These are phyloP conservation scores for Phytophthora fragariaefolia DNA, from an alignment of 352 stramenopile genomes.

Conservation along the genomic window DNA sequence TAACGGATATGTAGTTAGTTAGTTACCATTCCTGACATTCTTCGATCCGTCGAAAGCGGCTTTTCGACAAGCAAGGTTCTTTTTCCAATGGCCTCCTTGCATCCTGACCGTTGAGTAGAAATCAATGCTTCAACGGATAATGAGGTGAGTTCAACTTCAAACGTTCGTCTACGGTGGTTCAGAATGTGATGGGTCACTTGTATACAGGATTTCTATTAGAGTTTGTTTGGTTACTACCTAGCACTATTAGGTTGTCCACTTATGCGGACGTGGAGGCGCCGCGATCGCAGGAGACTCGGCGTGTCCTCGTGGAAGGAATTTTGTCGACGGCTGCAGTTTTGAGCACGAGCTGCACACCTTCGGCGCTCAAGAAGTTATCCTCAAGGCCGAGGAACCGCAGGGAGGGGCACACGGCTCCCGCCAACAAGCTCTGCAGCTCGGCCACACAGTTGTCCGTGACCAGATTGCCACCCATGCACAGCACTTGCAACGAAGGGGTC, in stretches of 20 bases:
- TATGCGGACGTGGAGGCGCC: constrained; percentile 8
- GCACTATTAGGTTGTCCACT: constrained; percentile 26
- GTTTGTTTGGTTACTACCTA: constrained; percentile 12
- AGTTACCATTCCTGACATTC: too few relatives aligned
- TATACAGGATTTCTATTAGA: constrained; percentile 31
- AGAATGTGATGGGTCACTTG: neutral
- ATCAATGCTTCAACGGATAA: constrained; percentile 10
- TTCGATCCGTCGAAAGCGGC: constrained; percentile 6
- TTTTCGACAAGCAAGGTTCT: neutral
- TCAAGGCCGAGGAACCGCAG: constrained; percentile 80
- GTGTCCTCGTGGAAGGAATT: constrained; percentile 54
- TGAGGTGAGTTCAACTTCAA: constrained; percentile 9
- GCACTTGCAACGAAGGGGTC: constrained; percentile 53
- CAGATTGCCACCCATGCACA: constrained; percentile 84
- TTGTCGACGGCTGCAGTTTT: constrained; percentile 49
- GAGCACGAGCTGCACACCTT: constrained; percentile 71
- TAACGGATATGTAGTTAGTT: too few relatives aligned
- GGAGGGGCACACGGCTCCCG: constrained; percentile 42
- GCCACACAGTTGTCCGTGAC: constrained; percentile 80
- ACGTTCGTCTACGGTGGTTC: constrained; percentile 24
- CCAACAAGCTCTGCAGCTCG: constrained; percentile 52
- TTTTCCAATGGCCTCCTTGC: neutral
- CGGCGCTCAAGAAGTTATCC: constrained; percentile 78
- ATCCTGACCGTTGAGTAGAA: constrained; percentile 4
- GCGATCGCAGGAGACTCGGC: constrained; percentile 59